Evolutionary conservation across 345 rosid genomes (phyloP), one percentile per base, ranked within the genome.

Genomic region (Odontarrhena argentea): DNA sequence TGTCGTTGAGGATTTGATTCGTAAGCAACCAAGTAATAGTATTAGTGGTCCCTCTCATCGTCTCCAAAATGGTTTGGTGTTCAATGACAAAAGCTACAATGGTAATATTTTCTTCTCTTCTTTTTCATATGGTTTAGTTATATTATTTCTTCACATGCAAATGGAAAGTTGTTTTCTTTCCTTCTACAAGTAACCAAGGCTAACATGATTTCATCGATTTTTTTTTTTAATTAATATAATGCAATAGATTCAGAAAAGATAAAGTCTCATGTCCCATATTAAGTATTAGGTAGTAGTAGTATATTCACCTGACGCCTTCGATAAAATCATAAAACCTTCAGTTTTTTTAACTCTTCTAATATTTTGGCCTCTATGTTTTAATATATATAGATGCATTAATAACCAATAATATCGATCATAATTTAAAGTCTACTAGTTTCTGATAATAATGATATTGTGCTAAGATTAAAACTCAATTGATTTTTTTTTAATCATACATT

Each of bases 41-140:
- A 14, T 22, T 10, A 66, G 57, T 25, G 84, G 82, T 47, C 86
- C 85, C 59, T 61, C 69, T 54, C 22, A 18, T 18, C 74, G 28
- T 9, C 69, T 72, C 24, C 77, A 65, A 77, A 79, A 75, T 75
- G 70, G 62, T 46, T 76, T 68, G 65, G 65, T 77, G 52, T 75
- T 71, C 73, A 57, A 69, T 77, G 80, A 82, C 57, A 70, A 71
- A 66, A 73, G 59, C 63, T 63, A 32, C 62, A 60, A 79, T 55
- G 86, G 86, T 82, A 81, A 59, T 62, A 51, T 56, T 43, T 61
- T 63, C 58, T 74, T 36, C 53, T 41, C 11, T 34, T 30, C 11
- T 48, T 40, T 18, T 51, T 60, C 30, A 12, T 34, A 50, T 67
- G 48, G 46, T 52, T 50, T 63, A 7, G 44, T 53, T 41, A 18